These are phyloP conservation scores for Brasenia schreberi DNA, from an alignment of 164 flowering plant species.

Conservation along the genomic window DNA sequence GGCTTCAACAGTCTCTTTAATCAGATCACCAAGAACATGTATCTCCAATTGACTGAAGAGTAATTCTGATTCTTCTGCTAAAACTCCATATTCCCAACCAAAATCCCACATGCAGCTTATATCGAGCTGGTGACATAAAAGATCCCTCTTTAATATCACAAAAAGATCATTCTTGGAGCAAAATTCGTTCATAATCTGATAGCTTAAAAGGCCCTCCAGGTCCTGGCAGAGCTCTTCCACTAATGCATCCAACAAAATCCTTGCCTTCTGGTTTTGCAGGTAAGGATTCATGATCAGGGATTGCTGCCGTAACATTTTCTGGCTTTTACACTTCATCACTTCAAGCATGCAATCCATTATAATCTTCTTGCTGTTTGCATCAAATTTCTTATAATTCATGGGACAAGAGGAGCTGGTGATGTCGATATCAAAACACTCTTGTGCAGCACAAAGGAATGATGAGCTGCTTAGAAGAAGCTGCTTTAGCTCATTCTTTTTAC, in stretches of 20 bases:
- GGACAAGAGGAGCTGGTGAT: background rate
- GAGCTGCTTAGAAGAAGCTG: background rate
- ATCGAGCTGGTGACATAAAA: background rate
- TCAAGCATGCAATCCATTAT: background rate
- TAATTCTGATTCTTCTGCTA: background rate
- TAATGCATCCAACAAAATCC: background rate
- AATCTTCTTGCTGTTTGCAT: background rate
- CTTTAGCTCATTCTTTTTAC: background rate
- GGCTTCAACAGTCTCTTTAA: background rate
- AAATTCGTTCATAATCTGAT: background rate
- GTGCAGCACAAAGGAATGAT: background rate
- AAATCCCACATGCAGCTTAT: background rate
- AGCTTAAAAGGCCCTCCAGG: background rate
- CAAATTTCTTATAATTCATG: background rate
- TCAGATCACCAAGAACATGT: background rate
- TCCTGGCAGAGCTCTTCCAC: background rate
- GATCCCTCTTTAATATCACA: background rate
- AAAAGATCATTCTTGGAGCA: background rate
- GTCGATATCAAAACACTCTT: background rate
- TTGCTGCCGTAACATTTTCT: background rate
- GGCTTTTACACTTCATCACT: background rate
- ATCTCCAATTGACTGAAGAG: background rate
- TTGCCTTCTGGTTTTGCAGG: background rate
- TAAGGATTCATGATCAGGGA: background rate
- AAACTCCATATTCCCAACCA: background rate